phyloP scores from a whole-genome alignment of 2,329 filamentous ascomycete species.

The Xylaria sp. region DNA sequence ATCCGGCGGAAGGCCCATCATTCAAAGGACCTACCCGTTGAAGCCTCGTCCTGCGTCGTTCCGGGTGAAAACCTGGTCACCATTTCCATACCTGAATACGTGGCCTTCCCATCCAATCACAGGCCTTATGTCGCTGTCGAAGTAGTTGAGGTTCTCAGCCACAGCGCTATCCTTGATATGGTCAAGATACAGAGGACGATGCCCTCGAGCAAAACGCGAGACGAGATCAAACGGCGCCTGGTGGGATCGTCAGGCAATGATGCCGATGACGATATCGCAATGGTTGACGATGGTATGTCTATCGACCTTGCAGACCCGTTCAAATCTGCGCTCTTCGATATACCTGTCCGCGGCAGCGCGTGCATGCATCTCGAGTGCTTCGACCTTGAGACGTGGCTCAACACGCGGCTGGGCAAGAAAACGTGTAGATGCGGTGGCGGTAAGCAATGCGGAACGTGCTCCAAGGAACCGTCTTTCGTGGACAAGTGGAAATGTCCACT shows the following conservation, averaged over 20 bases:
- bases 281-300: conserved; percentile 60
- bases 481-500: conserved; percentile 89
- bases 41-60: conserved; percentile 65
- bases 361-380: conserved; percentile 89
- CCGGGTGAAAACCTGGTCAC: conserved; percentile 65
- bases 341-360: conserved; percentile 68
- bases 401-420: conserved; percentile 59
- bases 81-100: conserved; percentile 46
- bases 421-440: conserved; percentile 40
- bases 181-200: conserved; percentile 43
- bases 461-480: conserved; percentile 55
- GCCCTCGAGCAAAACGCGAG: conserved; percentile 52
- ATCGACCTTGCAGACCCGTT: conserved; percentile 71
- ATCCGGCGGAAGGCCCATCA: conserved; percentile 71
- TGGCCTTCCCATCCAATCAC: conserved; percentile 23
- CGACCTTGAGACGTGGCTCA: conserved; percentile 81
- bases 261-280: conserved; percentile 63
- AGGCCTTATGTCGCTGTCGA: conserved; percentile 73
- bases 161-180: conserved; percentile 46
- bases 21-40: conserved; percentile 74
- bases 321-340: conserved; percentile 63
- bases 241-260: conserved; percentile 34
- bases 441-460: conserved; percentile 41
- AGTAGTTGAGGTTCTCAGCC: conserved; percentile 59
- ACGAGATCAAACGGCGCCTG: conserved; percentile 58